These are phyloP conservation scores for Calonectria naviculata DNA, from an alignment of 2,329 filamentous ascomycete species.

Conservation along the genomic window DNA sequence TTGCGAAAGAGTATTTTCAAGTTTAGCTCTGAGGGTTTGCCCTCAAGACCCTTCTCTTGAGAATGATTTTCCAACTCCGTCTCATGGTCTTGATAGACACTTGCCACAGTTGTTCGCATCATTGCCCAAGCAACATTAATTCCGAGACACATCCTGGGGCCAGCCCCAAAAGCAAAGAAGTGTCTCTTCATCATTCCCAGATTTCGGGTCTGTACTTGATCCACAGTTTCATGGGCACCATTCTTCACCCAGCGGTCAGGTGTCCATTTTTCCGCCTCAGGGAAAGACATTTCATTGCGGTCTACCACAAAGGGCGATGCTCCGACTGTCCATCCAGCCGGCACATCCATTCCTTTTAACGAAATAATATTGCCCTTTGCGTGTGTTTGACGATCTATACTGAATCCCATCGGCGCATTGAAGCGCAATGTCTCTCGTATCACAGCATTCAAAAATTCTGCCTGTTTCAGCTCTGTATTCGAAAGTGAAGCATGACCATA, in stretches of 20 bases:
- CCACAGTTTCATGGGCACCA: too few species aligned
- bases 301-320: background rate
- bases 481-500: background rate
- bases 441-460: background rate
- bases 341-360: background rate
- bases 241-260: background rate
- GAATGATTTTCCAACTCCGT: background rate
- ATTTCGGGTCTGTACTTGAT: too few species aligned
- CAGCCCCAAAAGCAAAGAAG: background rate
- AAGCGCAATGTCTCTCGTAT: background rate
- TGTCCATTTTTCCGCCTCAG: background rate
- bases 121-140: background rate
- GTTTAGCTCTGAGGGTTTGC: too few species aligned
- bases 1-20: background rate
- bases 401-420: background rate
- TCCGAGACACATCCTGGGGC: background rate
- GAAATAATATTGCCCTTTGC: background rate
- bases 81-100: background rate
- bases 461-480: background rate
- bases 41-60: too few species aligned
- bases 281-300: background rate
- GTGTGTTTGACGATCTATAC: background rate
- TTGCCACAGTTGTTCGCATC: background rate
- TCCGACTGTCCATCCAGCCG: background rate
- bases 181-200: background rate